Base-by-base conservation (phyloP, 2,329 filamentous ascomycete genomes). In the Fusarium nygamai region DNA sequence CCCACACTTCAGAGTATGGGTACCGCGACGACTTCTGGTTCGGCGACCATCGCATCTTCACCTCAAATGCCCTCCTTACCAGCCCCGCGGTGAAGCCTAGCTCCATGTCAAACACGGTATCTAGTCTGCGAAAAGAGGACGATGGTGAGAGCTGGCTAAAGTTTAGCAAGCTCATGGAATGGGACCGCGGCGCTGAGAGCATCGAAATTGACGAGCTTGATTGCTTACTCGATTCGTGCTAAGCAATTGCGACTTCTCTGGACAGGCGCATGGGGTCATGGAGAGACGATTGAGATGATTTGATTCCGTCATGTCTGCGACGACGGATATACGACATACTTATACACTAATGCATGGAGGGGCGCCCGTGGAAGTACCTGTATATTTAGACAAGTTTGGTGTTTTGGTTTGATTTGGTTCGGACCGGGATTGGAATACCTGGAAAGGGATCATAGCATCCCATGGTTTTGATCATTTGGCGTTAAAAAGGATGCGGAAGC, bases 151-250 rank as follows among this genome's bases (percentile, higher is more conserved):
- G 74, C 73, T 85, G 85, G 73, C 75, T 86, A 64, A 85, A 84
- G 69, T 75, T 86, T 31, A 82, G 78, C 73, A 82, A 81, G 64
- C 66, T 84, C n/a, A 80, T 83, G 56, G 83, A 90, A 76, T 89
- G 90, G 84, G 92, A 93, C 79, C 88, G 88, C 80, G 94, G 92
- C 80, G 95, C 95, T 3, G 96, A 98, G 85, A 93, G 91, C 74
- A 92, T 98, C 76, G 95, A 97, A 82, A 90, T 98, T 56, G 94
- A 98, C 53, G 96, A 99, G 86, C 91, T 98, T 31, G 96, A 98
- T 80, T 91, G 93, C 77, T 89, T 98, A 81, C 90, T 98, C 78
- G 92, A 93, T 80, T 92, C 90, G 76, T 94, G 91, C 82, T 94
- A 84, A 88, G 61, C 67, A 51, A 58, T 48, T 50, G 62, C 57